A percentile compares a stretch with the other conserved stretches of the same genome.
Conservation (phyloP, 805 yeast species). For the Candida lessepsii region DNA sequence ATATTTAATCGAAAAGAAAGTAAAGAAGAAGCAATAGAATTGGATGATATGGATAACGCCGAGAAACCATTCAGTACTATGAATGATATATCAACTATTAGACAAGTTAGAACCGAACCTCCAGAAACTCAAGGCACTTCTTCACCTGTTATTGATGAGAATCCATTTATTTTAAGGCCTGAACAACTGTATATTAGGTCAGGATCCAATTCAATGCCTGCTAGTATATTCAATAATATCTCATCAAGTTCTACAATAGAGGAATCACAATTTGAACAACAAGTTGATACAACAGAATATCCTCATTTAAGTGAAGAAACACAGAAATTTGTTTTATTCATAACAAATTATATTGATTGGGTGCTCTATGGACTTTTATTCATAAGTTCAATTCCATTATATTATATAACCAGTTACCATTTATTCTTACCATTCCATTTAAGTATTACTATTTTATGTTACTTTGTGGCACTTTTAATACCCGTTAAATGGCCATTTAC, state of each 20-base stretch:
- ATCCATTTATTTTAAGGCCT: conserved; percentile 16
- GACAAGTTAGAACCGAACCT: conserved; percentile 18
- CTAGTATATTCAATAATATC: conserved; percentile 4
- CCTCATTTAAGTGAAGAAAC: conserved; percentile 18
- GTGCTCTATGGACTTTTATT: conserved; percentile 46
- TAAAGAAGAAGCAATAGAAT: conserved; percentile 11
- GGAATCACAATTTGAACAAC: background rate
- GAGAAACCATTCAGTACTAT: conserved; percentile 21
- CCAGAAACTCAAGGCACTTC: background rate
- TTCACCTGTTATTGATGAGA: conserved; percentile 10
- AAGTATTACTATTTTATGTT: conserved; percentile 56
- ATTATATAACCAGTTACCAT: conserved; percentile 47
- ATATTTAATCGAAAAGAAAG: conserved; percentile 12
- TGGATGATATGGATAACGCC: conserved; percentile 11
- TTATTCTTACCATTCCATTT: conserved; percentile 63
- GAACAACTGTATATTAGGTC: conserved; percentile 17
- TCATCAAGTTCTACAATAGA: background rate
- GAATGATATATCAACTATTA: conserved; percentile 38
- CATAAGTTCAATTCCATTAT: conserved; percentile 57
- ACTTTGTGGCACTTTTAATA: conserved; percentile 48
- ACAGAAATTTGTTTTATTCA: conserved; percentile 31
- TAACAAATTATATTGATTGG: conserved; percentile 55
- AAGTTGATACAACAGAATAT: conserved; percentile 5
- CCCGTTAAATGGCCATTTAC: conserved; percentile 45
- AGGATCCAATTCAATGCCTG: conserved; percentile 11